phyloP scores from a whole-genome alignment of 352 stramenopile genomes.

The Globisporangium parvum region DNA sequence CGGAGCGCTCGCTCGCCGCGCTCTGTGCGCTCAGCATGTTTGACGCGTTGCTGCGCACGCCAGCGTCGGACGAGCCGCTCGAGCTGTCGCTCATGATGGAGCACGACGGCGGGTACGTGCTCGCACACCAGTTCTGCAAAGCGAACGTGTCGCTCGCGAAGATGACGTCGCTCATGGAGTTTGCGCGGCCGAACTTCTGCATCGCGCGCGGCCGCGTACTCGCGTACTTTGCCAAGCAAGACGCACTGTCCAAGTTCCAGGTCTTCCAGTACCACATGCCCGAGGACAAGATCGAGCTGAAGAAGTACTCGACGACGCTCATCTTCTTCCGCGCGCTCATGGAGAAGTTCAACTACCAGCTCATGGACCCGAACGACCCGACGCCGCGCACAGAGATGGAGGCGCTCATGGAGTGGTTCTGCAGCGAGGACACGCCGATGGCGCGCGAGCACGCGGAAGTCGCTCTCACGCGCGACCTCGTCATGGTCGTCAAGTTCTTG shows the following conservation, averaged over 20 bases:
- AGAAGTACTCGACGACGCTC: conserved; percentile 86
- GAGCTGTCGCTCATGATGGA: conserved; percentile 82
- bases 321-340: conserved; percentile 83
- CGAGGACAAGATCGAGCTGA: conserved; percentile 84
- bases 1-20: conserved; percentile 70
- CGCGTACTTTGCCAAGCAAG: conserved; percentile 73
- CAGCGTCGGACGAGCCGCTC: conserved; percentile 63
- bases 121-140: conserved; percentile 83
- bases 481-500: conserved; percentile 85
- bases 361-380: conserved; percentile 75
- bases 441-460: conserved; percentile 80
- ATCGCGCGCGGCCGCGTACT: conserved; percentile 67
- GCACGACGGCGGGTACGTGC: conserved; percentile 70
- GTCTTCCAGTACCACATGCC: conserved; percentile 88
- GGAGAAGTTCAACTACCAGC: conserved; percentile 78
- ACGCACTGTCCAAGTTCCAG: conserved; percentile 46
- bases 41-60: conserved; percentile 74
- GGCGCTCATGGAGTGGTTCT: conserved; percentile 88
- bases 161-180: conserved; percentile 77
- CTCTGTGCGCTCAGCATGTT: conserved; percentile 78
- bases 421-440: conserved; percentile 68
- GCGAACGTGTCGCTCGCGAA: conserved; percentile 77
- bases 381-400: conserved; percentile 88
- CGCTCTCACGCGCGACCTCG: conserved; percentile 65
- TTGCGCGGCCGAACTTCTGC: conserved; percentile 71